A percentile compares a stretch with the other conserved stretches of the same genome.
Conservation (phyloP, 106 monocot genomes). For the Chionographis japonica region DNA sequence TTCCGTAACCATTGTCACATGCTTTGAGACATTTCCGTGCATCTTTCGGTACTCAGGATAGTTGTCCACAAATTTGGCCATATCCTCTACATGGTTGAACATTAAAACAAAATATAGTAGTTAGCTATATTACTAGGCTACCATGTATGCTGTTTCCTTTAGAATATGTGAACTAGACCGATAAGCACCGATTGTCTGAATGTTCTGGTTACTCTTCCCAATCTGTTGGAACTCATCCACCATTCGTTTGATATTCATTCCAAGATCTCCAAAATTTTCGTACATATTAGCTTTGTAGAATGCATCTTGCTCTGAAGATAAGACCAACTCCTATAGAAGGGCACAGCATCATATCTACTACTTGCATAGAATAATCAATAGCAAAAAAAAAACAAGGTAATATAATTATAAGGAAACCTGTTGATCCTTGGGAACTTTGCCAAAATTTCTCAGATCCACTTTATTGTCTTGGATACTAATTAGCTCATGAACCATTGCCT, state of each 20-base stretch:
- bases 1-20: constrained; percentile 94
- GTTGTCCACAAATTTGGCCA: constrained; percentile 97
- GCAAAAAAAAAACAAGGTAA: neutral
- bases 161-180: neutral
- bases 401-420: constrained; percentile 45
- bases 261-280: constrained; percentile 99
- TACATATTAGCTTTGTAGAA: constrained; percentile 94
- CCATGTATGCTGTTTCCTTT: neutral
- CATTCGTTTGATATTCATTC: constrained; percentile 98
- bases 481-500: constrained; percentile 99
- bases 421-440: constrained; percentile 83
- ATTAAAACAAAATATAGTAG: neutral
- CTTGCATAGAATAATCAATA: neutral
- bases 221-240: constrained; percentile 99
- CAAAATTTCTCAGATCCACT: constrained; percentile 76
- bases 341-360: constrained; percentile 4
- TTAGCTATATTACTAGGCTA: neutral
- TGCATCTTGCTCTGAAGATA: constrained; percentile 92
- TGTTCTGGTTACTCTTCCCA: constrained; percentile 93
- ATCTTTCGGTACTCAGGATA: constrained; percentile 95
- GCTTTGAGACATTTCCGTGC: constrained; percentile 99
- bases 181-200: constrained; percentile 83
- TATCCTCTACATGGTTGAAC: constrained; percentile 66
- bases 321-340: constrained; percentile 74
- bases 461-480: constrained; percentile 88